Conservation (phyloP, 805 yeast species). For the Wickerhamomyces alni region DNA sequence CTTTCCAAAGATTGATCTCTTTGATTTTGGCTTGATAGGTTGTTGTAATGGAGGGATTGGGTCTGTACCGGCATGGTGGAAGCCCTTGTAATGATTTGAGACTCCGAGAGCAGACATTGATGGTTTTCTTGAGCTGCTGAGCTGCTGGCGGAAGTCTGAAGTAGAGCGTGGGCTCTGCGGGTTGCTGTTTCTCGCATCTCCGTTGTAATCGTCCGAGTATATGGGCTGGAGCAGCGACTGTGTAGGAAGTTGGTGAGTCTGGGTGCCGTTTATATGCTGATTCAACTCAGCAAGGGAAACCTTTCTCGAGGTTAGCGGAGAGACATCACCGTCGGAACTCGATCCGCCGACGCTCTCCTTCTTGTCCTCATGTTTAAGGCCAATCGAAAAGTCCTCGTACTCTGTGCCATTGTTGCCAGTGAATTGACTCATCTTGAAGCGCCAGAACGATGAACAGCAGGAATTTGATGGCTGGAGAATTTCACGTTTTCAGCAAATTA, state of each 20-base stretch:
- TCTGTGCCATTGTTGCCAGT: not conserved
- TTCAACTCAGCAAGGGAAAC: slow-evolving; percentile 19
- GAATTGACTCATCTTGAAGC: not conserved
- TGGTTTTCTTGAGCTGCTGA: not conserved
- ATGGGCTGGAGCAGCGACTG: not conserved
- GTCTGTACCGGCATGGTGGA: slow-evolving; percentile 23
- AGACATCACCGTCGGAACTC: slow-evolving; percentile 12
- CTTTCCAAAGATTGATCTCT: slow-evolving; percentile 21
- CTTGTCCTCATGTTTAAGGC: not conserved
- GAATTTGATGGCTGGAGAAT: no score
- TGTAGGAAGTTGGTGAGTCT: not conserved
- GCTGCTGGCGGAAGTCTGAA: not conserved
- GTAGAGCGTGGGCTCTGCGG: not conserved
- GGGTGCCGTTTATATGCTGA: not conserved
- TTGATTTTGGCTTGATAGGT: slow-evolving; percentile 40
- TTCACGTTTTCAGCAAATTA: no score
- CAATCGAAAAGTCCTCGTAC: not conserved
- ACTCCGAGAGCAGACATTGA: slow-evolving; percentile 4
- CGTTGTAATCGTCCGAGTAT: not conserved
- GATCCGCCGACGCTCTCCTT: not conserved
- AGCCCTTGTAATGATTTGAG: slow-evolving; percentile 24
- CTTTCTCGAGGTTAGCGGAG: slow-evolving; percentile 16
- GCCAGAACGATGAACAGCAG: no score
- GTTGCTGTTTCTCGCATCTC: not conserved
- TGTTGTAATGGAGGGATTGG: slow-evolving; percentile 41